phyloP scores from a whole-genome alignment of 176 grass and related monocot species.

The Juncus inflexus region DNA sequence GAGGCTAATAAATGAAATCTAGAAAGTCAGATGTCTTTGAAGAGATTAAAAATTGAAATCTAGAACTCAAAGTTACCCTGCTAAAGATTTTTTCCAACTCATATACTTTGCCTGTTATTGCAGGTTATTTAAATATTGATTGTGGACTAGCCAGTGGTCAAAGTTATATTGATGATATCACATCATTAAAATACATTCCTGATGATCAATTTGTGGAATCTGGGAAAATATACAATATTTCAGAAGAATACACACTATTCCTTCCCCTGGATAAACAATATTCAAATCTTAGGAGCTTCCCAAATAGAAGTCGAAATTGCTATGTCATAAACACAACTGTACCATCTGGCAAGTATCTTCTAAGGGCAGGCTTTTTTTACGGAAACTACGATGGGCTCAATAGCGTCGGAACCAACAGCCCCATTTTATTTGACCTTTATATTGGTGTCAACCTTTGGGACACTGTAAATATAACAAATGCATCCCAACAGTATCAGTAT shows the following conservation, averaged over 20 bases:
- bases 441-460: constrained; percentile 25
- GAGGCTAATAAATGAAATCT: too few species aligned
- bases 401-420: not conserved
- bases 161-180: too few species aligned
- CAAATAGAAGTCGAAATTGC: constrained; percentile 25
- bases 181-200: too few species aligned
- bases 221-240: constrained; percentile 10
- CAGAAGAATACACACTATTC: not conserved
- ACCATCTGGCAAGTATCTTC: not conserved
- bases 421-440: constrained; percentile 30
- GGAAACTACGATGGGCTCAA: constrained; percentile 20
- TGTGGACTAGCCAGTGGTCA: too few species aligned
- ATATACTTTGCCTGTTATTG: too few species aligned
- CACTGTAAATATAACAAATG: constrained; percentile 14
- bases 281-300: constrained; percentile 30
- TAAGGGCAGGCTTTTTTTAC: not conserved
- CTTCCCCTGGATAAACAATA: not conserved
- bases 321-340: constrained; percentile 17
- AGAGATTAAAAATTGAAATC: too few species aligned
- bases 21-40: too few species aligned
- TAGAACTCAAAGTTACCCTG: too few species aligned
- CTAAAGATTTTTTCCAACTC: too few species aligned
- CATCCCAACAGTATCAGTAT: not conserved
- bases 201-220: not conserved
- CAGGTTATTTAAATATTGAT: too few species aligned